Evolutionary conservation across 441 rosid genomes (phyloP), one percentile per base, ranked within the genome.

Genomic region (Gossypium trilobum): DNA sequence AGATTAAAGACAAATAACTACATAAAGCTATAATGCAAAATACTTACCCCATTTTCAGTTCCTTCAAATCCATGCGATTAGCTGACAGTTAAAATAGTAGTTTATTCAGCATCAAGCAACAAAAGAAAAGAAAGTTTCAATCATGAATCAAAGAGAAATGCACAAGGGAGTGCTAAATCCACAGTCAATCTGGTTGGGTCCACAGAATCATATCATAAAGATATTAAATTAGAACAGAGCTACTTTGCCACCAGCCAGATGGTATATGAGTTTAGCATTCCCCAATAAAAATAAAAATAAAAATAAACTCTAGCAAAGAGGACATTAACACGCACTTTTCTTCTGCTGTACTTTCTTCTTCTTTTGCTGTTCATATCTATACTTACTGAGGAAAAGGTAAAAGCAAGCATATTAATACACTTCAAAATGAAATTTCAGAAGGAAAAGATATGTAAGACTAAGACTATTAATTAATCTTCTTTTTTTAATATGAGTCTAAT

Each of bases 31-130:
- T 2, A 20, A 14, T 23, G 58, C 54, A 51, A 48, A 8, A 19
- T 42, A 61, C 77, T 80, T 77, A 88, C 95, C 98, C 90, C 98
- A 94, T 94, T 81, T 90, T 94, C 77, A 94, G 88, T 78, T 90
- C 97, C 83, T 90, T 91, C 80, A 89, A 74, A 81, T 87, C 95
- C 97, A 88, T 80, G 74, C 91, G 93, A 76, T 22, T 82, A 44
- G 95, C 96, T 93, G 70, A 68, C 70, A 82, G 19, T 67, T 11
- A 71, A 76, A 57, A 80, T 69, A 72, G 75, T 50, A 62, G 29
- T 81, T 76, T 29, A 2, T 63, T 86, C 73, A 89, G 76, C 76
- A 81, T 62, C 65, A 72, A 66, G 51, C 78, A 71, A 65, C 67
- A 50, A 42, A 46, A 46, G n/a, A 63, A 60, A 48, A 66, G 58